phyloP scores from a whole-genome alignment of 805 yeast genomes.

The Lachancea fermentati region DNA sequence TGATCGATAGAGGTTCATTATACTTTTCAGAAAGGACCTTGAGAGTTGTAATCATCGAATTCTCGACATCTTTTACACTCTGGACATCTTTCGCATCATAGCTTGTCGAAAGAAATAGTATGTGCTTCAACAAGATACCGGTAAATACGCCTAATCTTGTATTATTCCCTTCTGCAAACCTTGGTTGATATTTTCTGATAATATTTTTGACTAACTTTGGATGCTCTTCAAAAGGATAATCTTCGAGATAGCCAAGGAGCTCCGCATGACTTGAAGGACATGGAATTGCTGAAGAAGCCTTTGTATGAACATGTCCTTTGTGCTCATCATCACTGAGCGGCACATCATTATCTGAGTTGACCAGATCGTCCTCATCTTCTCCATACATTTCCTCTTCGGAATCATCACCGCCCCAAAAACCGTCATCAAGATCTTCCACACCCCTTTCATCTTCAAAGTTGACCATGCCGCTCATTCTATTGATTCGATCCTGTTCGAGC shows the following conservation, averaged over 20 bases:
- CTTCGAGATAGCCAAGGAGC: constrained; percentile 33
- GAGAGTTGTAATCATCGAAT: constrained; percentile 41
- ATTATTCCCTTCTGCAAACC: constrained; percentile 75
- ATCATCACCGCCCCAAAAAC: constrained; percentile 58
- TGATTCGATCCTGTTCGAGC: constrained; percentile 61
- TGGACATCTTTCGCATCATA: constrained; percentile 31
- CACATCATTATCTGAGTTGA: constrained; percentile 40
- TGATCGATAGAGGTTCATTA: constrained; percentile 56
- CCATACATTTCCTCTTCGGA: constrained; percentile 37
- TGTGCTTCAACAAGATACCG: constrained; percentile 57
- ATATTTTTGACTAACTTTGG: constrained; percentile 48
- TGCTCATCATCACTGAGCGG: constrained; percentile 32
- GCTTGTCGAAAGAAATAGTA: constrained; percentile 44
- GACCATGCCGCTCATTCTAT: constrained; percentile 66
- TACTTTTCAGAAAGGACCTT: constrained; percentile 60
- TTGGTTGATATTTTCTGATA: constrained; percentile 62
- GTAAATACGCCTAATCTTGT: constrained; percentile 62
- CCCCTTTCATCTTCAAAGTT: constrained; percentile 45
- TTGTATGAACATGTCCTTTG: no score
- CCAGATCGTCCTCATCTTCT: constrained; percentile 25
- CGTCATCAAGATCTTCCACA: constrained; percentile 67
- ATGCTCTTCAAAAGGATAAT: constrained; percentile 38
- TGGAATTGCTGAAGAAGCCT: constrained; percentile 20
- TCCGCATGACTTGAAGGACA: constrained; percentile 50
- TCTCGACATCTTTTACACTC: constrained; percentile 34